Evolutionary conservation across 2,329 filamentous ascomycete genomes (phyloP), one percentile per base, ranked within the genome.

Genomic region (Pestalotiopsis sp.): DNA sequence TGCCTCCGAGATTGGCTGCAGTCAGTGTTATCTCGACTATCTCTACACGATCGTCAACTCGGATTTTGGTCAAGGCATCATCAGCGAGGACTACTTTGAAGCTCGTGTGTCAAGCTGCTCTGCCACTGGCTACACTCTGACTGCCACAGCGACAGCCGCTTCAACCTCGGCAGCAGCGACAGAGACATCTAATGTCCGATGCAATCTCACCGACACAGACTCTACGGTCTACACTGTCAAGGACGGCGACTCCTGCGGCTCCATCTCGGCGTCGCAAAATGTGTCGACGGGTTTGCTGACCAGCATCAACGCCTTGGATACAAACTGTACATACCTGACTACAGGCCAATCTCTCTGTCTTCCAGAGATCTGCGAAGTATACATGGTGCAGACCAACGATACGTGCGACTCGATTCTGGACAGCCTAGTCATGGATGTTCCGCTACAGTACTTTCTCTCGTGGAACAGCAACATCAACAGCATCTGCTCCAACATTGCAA

Each of bases 401-500:
- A 75, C 75, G 4, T 76, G 74, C 66, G 67, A 66, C 13, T 63
- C 63, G 5, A 70, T 77, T 25, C 17, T 61, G 3, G 58, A 61
- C 12, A 61, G 70, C 74, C 23, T 70, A 52, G 31, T 36, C 56
- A 6, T 39, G 66, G 39, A 72, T 69, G 68, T 74, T 38, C 75
- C 70, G 4, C 64, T 68, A 9, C 27, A 73, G 11, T 73, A 73
- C 49, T 64, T 77, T 14, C 58, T 66, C 23, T 67, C 71, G 2
- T 76, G 74, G 75, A 77, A 77, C 58, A 74, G 73, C 23, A 67
- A 67, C 41, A 73, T 74, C 58, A 67, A 75, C 62, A 27, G 41
- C 2, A 69, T 65, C 49, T 75, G 74, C 41, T 70, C 67, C 45
- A 75, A 75, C 60, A 65, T 76, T n/a, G 69, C 69, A 23, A 64